Evolutionary conservation across 768 basidiomycete genomes (phyloP), one percentile per base, ranked within the genome.

Genomic region (Grammothele lineata): DNA sequence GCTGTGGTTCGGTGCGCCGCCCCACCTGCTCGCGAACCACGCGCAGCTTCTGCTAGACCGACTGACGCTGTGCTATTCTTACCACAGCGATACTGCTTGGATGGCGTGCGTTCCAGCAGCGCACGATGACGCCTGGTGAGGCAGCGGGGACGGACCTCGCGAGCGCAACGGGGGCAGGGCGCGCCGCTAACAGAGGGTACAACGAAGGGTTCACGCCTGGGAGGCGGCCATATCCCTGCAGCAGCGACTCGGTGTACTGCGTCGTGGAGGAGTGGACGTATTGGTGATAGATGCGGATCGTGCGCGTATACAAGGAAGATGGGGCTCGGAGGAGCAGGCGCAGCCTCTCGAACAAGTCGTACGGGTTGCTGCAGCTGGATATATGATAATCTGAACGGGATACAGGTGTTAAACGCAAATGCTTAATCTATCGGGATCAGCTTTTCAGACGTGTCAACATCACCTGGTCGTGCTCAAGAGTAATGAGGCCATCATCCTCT

Each of bases 1-100:
- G 48, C 78, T 86, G 60, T 90, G 85, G 85, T 69, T 89, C 40
- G 85, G 88, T 88, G 62, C 62, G 78, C 68, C n/a, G n/a, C n/a
- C n/a, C n/a, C n/a, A n/a, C n/a, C n/a, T n/a, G n/a, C 8, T 30
- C 27, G 27, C 7, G 27, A 7, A 7, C 27, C 27, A 7, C 7
- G 27, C 27, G 27, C 27, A 14, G 8, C 27, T 14, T 7, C 27
- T 30, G 8, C 7, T 14, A 30, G 27, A 30, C 27, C 7, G 8
- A 30, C 27, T 7, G 8, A 30, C 27, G 27, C n/a, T n/a, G n/a
- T n/a, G n/a, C n/a, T n/a, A n/a, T n/a, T n/a, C n/a, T n/a, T n/a
- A n/a, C n/a, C 14, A 25, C 41, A 76, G 75, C 74, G 19, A 47
- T 73, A 35, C 57, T 76, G 45, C 60, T 76, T 38, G 72, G 70